Percentiles rank a stretch among this genome's conserved stretches.
These are phyloP conservation scores for Rhodotorula sphaerocarpa DNA, from an alignment of 768 basidiomycete genomes.

Conservation along the genomic window DNA sequence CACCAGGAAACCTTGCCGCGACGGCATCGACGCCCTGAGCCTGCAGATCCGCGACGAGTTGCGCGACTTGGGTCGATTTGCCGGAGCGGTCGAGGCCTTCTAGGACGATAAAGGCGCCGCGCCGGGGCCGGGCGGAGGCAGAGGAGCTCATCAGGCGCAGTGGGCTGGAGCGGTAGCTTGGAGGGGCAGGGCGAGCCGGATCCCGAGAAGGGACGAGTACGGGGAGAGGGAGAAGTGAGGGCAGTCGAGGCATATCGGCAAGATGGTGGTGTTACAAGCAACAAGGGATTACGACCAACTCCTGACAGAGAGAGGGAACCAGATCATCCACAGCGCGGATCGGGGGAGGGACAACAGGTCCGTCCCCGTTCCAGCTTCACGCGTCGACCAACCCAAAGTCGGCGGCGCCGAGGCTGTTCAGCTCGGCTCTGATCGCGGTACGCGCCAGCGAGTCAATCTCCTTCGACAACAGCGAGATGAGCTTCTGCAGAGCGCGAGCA, in stretches of 20 bases:
- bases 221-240: not conserved
- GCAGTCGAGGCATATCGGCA: not conserved
- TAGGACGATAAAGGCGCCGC: constrained; percentile 80
- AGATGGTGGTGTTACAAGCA: not conserved
- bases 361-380: too few relatives aligned
- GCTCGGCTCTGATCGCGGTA: constrained; percentile 30
- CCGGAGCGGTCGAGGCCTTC: constrained; percentile 95
- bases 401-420: constrained; percentile 14
- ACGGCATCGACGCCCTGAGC: constrained; percentile 47
- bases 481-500: constrained; percentile 56
- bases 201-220: too few relatives aligned
- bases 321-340: too few relatives aligned
- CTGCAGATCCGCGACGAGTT: constrained; percentile 55
- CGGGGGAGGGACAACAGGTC: too few relatives aligned
- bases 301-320: not conserved
- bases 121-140: constrained; percentile 13
- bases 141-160: not conserved
- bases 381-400: not conserved
- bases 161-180: too few relatives aligned
- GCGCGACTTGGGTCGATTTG: constrained; percentile 75
- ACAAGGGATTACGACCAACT: not conserved
- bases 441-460: constrained; percentile 57
- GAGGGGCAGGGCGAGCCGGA: too few relatives aligned
- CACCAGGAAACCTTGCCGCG: constrained; percentile 84
- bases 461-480: constrained; percentile 66